These are phyloP conservation scores for Kodamaea sp. DNA, from an alignment of 1,139 yeast species.

Conservation along the genomic window DNA sequence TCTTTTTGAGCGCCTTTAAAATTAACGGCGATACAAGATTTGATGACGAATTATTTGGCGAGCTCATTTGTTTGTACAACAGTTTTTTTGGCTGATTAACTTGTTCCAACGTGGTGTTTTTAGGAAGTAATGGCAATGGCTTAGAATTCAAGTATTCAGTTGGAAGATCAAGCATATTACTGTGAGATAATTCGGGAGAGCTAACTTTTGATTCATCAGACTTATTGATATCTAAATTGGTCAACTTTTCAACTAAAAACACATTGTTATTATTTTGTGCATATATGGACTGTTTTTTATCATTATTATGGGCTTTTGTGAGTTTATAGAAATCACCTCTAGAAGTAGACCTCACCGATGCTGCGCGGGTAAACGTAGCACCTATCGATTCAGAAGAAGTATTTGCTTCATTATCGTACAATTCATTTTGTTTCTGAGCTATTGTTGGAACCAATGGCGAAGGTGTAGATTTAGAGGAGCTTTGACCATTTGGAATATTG, in stretches of 20 bases:
- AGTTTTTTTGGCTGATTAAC: too few species aligned
- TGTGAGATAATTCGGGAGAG: slow-evolving; percentile 1
- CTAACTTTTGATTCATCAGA: too few species aligned
- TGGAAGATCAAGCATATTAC: slow-evolving; percentile 31
- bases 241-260: slow-evolving; percentile 5
- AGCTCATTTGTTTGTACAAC: too few species aligned
- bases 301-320: slow-evolving; percentile 30
- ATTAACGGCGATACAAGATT: slow-evolving; percentile 22
- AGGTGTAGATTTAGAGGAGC: slow-evolving; percentile 1
- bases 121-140: slow-evolving; percentile 14
- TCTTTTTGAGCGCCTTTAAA: slow-evolving; percentile 31
- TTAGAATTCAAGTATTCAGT: slow-evolving; percentile 27
- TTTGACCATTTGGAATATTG: too few species aligned
- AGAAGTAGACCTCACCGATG: slow-evolving; percentile 37
- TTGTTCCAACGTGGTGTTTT: not conserved
- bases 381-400: slow-evolving; percentile 26
- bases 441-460: not conserved
- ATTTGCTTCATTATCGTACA: slow-evolving; percentile 6
- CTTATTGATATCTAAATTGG: too few species aligned
- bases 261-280: slow-evolving; percentile 18
- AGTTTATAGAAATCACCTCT: slow-evolving; percentile 38
- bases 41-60: slow-evolving; percentile 9
- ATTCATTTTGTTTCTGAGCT: slow-evolving; percentile 2
- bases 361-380: slow-evolving; percentile 28
- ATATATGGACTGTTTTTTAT: slow-evolving; percentile 10